phyloP scores from a whole-genome alignment of 2,329 filamentous ascomycete species.

The Botryotinia convoluta region DNA sequence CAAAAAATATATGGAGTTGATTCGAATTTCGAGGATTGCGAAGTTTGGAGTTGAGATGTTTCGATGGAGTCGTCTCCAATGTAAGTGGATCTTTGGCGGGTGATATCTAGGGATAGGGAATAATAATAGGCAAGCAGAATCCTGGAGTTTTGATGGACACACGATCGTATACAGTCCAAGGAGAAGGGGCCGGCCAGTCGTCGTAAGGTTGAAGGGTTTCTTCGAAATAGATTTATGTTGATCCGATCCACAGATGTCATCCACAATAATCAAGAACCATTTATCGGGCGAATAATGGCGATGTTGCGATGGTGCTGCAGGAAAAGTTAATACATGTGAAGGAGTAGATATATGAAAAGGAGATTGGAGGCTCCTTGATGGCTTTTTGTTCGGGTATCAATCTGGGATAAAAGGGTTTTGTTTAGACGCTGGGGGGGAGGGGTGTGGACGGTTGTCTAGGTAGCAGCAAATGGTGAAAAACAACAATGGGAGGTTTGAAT shows the following conservation, averaged over 20 bases:
- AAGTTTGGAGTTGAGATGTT: not conserved
- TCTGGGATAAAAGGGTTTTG: not conserved
- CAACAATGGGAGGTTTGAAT: not conserved
- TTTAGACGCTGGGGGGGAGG: not conserved
- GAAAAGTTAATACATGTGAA: not conserved
- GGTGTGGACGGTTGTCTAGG: not conserved
- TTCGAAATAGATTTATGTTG: not conserved
- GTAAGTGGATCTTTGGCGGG: not conserved
- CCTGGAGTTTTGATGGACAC: not conserved
- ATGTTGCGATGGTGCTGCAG: not conserved
- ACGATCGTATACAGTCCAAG: not conserved
- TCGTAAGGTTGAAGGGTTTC: not conserved
- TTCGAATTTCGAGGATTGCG: not conserved
- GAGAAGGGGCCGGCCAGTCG: not conserved
- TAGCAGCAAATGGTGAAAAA: not conserved
- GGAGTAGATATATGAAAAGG: not conserved
- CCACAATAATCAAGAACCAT: not conserved
- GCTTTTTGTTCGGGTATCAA: not conserved
- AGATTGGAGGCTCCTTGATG: conserved; percentile 1
- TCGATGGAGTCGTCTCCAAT: not conserved
- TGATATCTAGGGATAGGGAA: not conserved
- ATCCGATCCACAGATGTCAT: not conserved
- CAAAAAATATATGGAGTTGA: not conserved
- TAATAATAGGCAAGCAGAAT: not conserved
- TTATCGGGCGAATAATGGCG: not conserved